Base-by-base conservation (phyloP, 73 alveolate genomes). In the Urostyla sp. region DNA sequence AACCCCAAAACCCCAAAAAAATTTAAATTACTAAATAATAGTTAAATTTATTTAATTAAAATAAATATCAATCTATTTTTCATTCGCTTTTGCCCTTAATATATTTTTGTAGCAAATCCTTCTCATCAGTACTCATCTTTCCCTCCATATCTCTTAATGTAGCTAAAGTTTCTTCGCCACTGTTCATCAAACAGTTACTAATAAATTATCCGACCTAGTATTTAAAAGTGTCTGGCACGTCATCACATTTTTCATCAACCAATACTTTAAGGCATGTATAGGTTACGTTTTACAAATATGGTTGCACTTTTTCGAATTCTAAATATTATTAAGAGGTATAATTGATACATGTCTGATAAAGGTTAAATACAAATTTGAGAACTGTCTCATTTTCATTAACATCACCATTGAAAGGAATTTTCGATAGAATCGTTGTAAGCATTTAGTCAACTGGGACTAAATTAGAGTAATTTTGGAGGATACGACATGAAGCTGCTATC, bases 381-480 rank as follows among this genome's bases (percentile, higher is more conserved):
- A 54, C 75, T 15, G 85, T 72, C 40, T 76, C 93, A 36, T 85
- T 85, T 51, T 85, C 93, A 75, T 48, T 72, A 13, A 75, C 35
- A 34, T 85, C 93, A 15, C 85, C 93, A 18, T 44, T 38, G 46
- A 85, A 61, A 11, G 93, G 93, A 26, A 85, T 85, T 24, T 75
- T 63, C 15, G 72, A 0, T 28, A 46, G 75, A 24, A 85, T 30
- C 28, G 73, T 46, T 20, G 32, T 53, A 5, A 63, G 20, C 31
- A 58, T 7, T 26, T 46, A n/a, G 10, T 85, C 85, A 43, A 44
- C 50, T 5, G 86, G 84, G 13, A 55, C 84, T 0, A 31, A 16
- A 24, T 49, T 56, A n/a, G 54, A 30, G 61, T 85, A 60, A 67
- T 21, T 43, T 31, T 67, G 35, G 52, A 61, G 58, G 40, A 85